A percentile compares a stretch with the other conserved stretches of the same genome.
Evolutionary conservation across 768 basidiomycete genomes (phyloP).

Genomic region (Sporobolomyces phaffii): DNA sequence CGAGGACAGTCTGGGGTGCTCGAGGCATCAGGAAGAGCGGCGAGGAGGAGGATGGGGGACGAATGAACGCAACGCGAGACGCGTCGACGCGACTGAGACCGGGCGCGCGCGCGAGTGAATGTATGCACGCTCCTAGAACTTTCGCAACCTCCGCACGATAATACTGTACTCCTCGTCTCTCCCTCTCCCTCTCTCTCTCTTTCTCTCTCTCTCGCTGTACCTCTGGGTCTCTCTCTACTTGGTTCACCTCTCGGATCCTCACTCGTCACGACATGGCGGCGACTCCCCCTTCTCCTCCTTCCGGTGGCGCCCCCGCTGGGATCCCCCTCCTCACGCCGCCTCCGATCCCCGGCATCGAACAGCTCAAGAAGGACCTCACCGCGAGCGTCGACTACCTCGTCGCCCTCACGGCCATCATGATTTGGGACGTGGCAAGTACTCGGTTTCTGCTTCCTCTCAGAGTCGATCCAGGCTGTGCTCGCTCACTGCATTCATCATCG

Average conservation of each 20-base stretch:
- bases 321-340: conserved; percentile 2
- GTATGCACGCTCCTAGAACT: not conserved
- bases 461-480: too few species aligned
- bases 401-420: conserved; percentile 4
- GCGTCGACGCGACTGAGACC: too few species aligned
- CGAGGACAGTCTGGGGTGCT: conserved; percentile 14
- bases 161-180: not conserved
- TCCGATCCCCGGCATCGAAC: not conserved
- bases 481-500: too few species aligned
- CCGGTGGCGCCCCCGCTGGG: not conserved
- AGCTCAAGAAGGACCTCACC: conserved; percentile 9
- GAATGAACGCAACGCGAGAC: too few species aligned
- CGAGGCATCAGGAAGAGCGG: not conserved
- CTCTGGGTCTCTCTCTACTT: not conserved
- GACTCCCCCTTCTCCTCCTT: not conserved
- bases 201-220: not conserved
- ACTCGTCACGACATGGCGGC: not conserved
- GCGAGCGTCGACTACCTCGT: conserved; percentile 1
- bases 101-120: not conserved
- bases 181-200: conserved; percentile 6
- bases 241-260: not conserved
- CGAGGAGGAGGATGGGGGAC: not conserved
- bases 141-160: too few species aligned
- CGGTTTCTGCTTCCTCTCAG: not conserved
- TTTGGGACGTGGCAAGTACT: conserved; percentile 6